Base-by-base conservation (phyloP, 257 asterid species). In the Phtheirospermum japonicum region DNA sequence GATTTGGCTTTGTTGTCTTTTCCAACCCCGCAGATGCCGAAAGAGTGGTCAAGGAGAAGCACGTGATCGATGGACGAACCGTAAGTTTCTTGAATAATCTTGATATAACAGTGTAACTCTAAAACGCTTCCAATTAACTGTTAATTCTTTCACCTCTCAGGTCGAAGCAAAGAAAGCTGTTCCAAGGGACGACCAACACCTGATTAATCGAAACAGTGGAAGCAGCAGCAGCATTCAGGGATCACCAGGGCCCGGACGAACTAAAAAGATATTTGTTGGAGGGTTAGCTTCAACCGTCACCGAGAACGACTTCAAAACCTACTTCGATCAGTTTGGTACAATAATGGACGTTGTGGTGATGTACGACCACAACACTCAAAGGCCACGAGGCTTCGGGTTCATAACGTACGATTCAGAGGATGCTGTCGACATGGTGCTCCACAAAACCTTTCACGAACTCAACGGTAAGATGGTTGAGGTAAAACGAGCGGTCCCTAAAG, bases 121-220 rank as follows among this genome's bases (percentile, higher is more conserved):
- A 49, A 52, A 23, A 20, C 30, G 32, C 34, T 36, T 64, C 50
- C 28, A 10, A 16, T 7, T 45, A 37, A 50, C 46, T 43, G 12
- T 57, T 13, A 26, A 30, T 64, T 66, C 34, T 70, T 66, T 63
- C 52, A 19, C 39, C 61, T 72, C 28, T 62, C 74, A 88, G 96
- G 96, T 89, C 16, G 95, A 89, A 73, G 96, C 96, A 43, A 89
- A 89, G 83, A 89, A 84, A 69, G 95, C 90, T 62, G 90, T 89
- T 67, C 95, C 96, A 9, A 82, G 90, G 79, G 90, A 80, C 63
- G 95, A 89, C 69, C 90, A 84, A 39, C 72, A 79, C 69, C 70
- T 77, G 59, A 70, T 82, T 59, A 83, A 46, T 63, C 79, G 93
- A 65, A 88, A 61, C 73, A 69, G 54, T 70, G 77, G 76, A 71